These are phyloP conservation scores for Oenanthe javanica DNA, from an alignment of 140 eudicot genomes.

Conservation along the genomic window DNA sequence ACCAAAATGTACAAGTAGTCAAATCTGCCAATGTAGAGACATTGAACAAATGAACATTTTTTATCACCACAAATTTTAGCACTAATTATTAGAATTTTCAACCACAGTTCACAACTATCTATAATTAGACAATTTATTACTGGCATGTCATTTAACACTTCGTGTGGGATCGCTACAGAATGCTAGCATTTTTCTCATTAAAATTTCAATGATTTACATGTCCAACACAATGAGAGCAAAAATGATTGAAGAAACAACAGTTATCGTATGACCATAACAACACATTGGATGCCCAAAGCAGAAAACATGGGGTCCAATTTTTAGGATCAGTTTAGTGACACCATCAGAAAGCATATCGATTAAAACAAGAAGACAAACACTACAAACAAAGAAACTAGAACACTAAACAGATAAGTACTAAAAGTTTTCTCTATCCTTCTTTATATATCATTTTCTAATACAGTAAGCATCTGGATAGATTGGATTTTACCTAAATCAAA, in stretches of 20 bases:
- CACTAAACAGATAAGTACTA: neutral
- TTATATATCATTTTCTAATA: neutral
- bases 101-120: neutral
- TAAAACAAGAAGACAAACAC: slow-evolving; percentile 22
- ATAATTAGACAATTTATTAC: neutral
- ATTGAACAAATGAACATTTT: neutral
- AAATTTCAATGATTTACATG: neutral
- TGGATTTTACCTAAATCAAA: neutral
- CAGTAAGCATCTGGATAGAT: neutral
- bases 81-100: neutral
- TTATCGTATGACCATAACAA: neutral
- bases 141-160: neutral
- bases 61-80: neutral
- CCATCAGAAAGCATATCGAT: slow-evolving; percentile 21
- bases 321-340: slow-evolving; percentile 18
- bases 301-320: slow-evolving; percentile 17
- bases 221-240: too few species aligned
- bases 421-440: slow-evolving; percentile 1
- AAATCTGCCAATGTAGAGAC: neutral
- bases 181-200: neutral
- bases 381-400: slow-evolving; percentile 23
- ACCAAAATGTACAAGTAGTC: neutral
- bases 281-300: slow-evolving; percentile 25
- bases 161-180: neutral
- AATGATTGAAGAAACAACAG: slow-evolving; percentile 3